Conservation (phyloP, 768 basidiomycete species). For the Suillus subaureus region DNA sequence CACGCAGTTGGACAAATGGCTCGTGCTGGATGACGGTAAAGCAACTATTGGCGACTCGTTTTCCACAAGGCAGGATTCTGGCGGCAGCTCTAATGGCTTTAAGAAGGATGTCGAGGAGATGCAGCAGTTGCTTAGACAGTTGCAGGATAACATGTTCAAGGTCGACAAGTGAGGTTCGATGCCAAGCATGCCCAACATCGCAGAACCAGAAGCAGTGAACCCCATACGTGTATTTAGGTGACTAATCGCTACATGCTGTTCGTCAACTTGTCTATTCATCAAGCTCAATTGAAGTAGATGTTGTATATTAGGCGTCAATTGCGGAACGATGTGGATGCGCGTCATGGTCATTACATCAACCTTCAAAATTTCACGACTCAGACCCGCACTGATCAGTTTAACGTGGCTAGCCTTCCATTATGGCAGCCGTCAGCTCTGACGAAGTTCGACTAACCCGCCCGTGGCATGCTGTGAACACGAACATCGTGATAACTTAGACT, state of each 20-base stretch:
- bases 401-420: not conserved
- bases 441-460: not conserved
- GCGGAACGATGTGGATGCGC: not conserved
- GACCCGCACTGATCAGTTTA: not conserved
- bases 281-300: not conserved
- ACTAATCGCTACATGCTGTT: not conserved
- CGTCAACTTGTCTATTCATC: conserved; percentile 2
- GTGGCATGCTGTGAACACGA: not conserved
- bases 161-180: conserved; percentile 8
- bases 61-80: conserved; percentile 36
- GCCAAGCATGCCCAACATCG: not conserved
- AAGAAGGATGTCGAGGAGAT: conserved; percentile 73
- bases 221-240: not conserved
- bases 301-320: not conserved
- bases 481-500: not conserved
- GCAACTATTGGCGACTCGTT: conserved; percentile 58
- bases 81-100: conserved; percentile 59
- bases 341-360: not conserved
- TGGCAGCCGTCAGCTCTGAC: not conserved
- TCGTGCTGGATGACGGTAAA: conserved; percentile 73
- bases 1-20: conserved; percentile 80
- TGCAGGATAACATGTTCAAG: conserved; percentile 36
- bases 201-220: not conserved
- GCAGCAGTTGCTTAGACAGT: conserved; percentile 55
- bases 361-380: not conserved